Evolutionary conservation across 495 filamentous ascomycete genomes (phyloP).

Genomic region (Aspergillus nidulans): DNA sequence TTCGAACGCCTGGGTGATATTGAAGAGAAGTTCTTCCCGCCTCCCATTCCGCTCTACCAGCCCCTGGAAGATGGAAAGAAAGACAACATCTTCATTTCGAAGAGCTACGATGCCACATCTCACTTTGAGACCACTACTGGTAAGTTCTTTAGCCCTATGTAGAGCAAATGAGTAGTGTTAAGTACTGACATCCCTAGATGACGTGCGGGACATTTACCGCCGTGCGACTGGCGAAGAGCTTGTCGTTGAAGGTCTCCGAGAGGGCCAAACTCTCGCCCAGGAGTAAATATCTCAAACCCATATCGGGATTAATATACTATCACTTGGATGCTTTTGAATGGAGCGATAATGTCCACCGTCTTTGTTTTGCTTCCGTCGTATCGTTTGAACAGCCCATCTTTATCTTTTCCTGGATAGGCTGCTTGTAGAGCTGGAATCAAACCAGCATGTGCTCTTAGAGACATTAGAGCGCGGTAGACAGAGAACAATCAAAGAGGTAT

Average conservation of each 20-base stretch:
- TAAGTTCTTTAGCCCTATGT: conserved; percentile 24
- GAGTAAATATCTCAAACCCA: conserved; percentile 32
- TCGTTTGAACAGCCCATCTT: conserved; percentile 5
- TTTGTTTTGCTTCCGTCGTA: conserved; percentile 15
- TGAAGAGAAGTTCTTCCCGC: conserved; percentile 95
- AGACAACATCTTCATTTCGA: conserved; percentile 95
- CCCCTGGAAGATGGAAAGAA: conserved; percentile 79
- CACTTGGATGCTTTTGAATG: conserved; percentile 28
- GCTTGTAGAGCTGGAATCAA: background rate
- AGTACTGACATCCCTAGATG: conserved; percentile 49
- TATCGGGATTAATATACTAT: conserved; percentile 25
- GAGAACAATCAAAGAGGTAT: background rate
- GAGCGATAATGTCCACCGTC: conserved; percentile 28
- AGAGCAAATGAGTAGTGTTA: background rate
- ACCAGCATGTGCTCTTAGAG: background rate
- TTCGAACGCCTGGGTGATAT: conserved; percentile 90
- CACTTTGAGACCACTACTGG: conserved; percentile 93
- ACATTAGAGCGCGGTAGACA: background rate
- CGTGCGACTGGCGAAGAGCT: conserved; percentile 86
- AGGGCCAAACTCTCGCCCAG: conserved; percentile 48
- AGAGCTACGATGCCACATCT: conserved; percentile 95
- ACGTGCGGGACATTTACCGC: conserved; percentile 90
- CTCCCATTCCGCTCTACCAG: conserved; percentile 89
- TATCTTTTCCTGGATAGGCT: background rate
- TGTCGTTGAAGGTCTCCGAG: conserved; percentile 55